Percentiles rank a stretch among this genome's conserved stretches.
phyloP scores from a whole-genome alignment of 352 stramenopile genomes.

The Phytophthora brassicae region DNA sequence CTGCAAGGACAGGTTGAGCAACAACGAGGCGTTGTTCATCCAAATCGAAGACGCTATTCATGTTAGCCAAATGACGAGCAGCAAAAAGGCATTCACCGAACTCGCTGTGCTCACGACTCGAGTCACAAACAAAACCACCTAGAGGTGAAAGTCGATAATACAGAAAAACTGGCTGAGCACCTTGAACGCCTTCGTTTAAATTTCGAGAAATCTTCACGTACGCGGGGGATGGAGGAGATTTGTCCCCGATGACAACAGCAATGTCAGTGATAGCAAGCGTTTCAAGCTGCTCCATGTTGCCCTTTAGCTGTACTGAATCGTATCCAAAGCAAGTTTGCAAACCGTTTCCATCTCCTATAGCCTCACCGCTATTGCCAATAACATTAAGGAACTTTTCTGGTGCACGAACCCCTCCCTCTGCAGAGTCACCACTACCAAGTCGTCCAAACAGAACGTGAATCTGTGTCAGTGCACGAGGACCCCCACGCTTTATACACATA shows the following conservation, averaged over 20 bases:
- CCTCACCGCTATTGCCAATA: constrained; percentile 35
- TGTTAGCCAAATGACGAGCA: constrained; percentile 34
- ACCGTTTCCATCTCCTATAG: constrained; percentile 29
- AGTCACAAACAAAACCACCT: constrained; percentile 61
- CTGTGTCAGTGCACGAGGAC: constrained; percentile 39
- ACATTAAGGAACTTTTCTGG: constrained; percentile 20
- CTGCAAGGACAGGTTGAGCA: constrained; percentile 15
- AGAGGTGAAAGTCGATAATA: constrained; percentile 58
- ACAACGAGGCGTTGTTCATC: constrained; percentile 30
- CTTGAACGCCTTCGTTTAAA: constrained; percentile 48
- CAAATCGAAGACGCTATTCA: constrained; percentile 26
- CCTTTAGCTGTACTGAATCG: constrained; percentile 27
- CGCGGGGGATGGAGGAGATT: constrained; percentile 21
- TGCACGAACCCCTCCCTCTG: background rate
- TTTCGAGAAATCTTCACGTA: constrained; percentile 61
- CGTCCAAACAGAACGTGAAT: constrained; percentile 22
- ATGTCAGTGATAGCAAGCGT: constrained; percentile 70
- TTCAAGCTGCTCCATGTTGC: constrained; percentile 33
- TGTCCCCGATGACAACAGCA: constrained; percentile 38
- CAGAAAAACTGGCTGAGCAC: constrained; percentile 43
- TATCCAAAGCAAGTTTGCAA: constrained; percentile 37
- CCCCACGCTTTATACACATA: constrained; percentile 67
- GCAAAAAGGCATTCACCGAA: constrained; percentile 78
- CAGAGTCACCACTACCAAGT: background rate
- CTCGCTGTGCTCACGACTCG: constrained; percentile 41